Base-by-base conservation (phyloP, 176 grass and related monocot species). In the Raddia distichophylla region DNA sequence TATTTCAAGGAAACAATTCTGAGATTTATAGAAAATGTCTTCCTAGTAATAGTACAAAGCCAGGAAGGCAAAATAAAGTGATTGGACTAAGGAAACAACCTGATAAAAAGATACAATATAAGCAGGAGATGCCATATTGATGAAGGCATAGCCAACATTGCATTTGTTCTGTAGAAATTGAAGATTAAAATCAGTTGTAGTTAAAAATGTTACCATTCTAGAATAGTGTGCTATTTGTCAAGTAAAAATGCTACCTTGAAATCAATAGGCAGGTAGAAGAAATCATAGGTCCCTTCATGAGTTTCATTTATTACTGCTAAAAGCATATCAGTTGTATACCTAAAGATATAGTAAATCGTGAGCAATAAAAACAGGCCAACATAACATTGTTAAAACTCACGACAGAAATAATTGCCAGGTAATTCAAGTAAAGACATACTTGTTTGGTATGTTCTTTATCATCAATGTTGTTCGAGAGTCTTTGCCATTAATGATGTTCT, bases 361-460 rank as follows among this genome's bases (percentile, higher is more conserved):
- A 80, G 32, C 66, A 53, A 86, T 46, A 17, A 71, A 40, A 69
- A 67, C 16, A 78, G 22, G 16, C n/a, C 50, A 54, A 32, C 60
- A 48, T 49, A 15, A 27, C 37, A 72, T 8, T 58, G 15, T 20
- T 55, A 62, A 22, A 54, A 40, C 15, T 34, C 54, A 68, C n/a
- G 46, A 32, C 22, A 78, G 43, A 34, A 58, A 20, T 52, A 49
- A 8, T 3, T 45, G 2, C 18, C 27, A 61, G 42, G 15, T 65
- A 63, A 58, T 74, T 75, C 37, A 67, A 74, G 48, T 51, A 64
- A 82, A 16, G 10, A 17, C 35, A 80, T 85, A 89, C 87, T 85
- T 89, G 45, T 89, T 89, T 81, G 87, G 89, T 56, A 90, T 90
- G 75, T 87, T 87, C 48, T 87, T 90, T 75, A 90, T 90, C 89